Conservation (phyloP, 768 basidiomycete genomes). For the Calocera viscosa region DNA sequence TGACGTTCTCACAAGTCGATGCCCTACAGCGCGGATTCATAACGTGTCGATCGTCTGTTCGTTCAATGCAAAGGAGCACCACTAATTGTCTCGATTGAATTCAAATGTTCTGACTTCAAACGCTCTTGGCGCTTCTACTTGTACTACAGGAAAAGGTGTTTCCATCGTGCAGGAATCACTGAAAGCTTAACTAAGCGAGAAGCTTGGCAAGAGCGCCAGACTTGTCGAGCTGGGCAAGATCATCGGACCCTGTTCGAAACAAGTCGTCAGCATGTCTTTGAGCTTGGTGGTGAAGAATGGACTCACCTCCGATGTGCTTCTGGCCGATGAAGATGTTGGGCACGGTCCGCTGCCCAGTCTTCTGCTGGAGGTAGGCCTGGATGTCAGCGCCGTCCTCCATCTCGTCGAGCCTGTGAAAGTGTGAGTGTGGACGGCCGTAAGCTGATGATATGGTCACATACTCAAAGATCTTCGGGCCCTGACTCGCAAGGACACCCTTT, state of each 20-base stretch:
- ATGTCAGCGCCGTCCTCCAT: conserved; percentile 46
- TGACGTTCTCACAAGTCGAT: too few species aligned
- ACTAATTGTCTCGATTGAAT: too few species aligned
- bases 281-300: background rate
- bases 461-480: conserved; percentile 35
- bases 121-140: too few species aligned
- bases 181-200: conserved; percentile 1
- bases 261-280: background rate
- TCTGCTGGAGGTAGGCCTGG: conserved; percentile 49
- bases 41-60: too few species aligned
- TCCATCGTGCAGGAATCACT: background rate
- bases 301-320: conserved; percentile 14
- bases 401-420: conserved; percentile 16
- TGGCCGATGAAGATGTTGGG: conserved; percentile 67
- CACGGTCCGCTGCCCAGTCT: conserved; percentile 59
- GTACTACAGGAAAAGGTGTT: too few species aligned
- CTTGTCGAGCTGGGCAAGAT: conserved; percentile 14
- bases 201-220: conserved; percentile 16
- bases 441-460: conserved; percentile 23
- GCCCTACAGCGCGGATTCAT: too few species aligned
- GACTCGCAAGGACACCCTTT: conserved; percentile 34
- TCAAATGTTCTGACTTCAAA: too few species aligned
- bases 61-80: too few species aligned
- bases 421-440: background rate
- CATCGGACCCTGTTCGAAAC: conserved; percentile 21